Evolutionary conservation across 495 filamentous ascomycete genomes (phyloP), one percentile per base, ranked within the genome.

Genomic region (Geoglossum glabrum): DNA sequence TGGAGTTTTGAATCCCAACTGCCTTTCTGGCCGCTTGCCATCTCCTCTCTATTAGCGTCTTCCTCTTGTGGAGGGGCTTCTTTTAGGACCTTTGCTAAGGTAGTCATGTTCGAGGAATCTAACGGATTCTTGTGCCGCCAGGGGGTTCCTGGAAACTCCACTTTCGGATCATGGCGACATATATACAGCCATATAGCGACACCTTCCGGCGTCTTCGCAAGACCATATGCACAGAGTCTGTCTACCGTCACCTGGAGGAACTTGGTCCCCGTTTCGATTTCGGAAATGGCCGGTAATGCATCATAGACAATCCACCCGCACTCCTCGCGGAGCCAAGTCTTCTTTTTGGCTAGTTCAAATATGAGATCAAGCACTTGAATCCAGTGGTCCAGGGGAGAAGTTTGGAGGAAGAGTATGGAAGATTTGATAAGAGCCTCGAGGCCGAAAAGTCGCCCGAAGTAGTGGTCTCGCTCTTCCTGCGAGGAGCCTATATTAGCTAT

Each of bases 291-390:
- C 31, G 71, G 68, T 25, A 79, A 57, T 57, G 68, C 70, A 30
- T 74, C 68, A 57, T 73, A 76, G 5, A 84, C 57, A 33, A 92
- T 75, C 76, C 79, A 87, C 13, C 85, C 86, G 62, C 86, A 92
- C 65, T 90, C 84, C 66, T 92, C 83, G 58, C 85, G 78, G 57
- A 98, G 76, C 93, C 92, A 96, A 9, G 83, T 77, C 69, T 94
- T 92, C 59, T 75, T 74, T 59, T 70, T 71, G 46, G 79, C 77
- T 38, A 82, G 66, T 19, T 74, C 73, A 59, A 72, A 75, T n/a
- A 81, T 63, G n/a, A 74, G 62, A 49, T 79, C 71, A 52, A 87
- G 64, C 21, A 88, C 69, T 55, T 73, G 69, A n/a, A 72, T 67
- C 83, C 86, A 88, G 59, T 77, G 70, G 33, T 73, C 65, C 10